A percentile compares a stretch with the other conserved stretches of the same genome.
These are phyloP conservation scores for Colletotrichum shisoi DNA, from an alignment of 2,329 filamentous ascomycete species.

Conservation along the genomic window DNA sequence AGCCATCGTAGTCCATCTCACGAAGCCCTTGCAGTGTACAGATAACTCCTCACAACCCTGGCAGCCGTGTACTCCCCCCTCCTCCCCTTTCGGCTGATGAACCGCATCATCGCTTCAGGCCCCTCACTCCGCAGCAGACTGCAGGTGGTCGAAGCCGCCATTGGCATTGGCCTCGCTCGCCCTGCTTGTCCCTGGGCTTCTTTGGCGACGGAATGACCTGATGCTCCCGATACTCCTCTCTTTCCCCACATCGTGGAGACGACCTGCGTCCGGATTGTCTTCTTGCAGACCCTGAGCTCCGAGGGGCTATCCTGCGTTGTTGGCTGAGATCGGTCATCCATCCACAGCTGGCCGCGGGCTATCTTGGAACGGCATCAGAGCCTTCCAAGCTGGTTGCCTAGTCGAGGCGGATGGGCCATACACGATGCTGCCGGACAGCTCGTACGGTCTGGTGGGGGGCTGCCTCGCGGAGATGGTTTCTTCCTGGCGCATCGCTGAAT, in stretches of 20 bases:
- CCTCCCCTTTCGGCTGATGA: constrained; percentile 10
- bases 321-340: constrained; percentile 24
- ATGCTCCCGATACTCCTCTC: constrained; percentile 32
- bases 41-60: constrained; percentile 8
- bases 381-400: constrained; percentile 21
- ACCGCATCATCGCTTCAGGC: constrained; percentile 12
- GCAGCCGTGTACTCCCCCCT: not conserved
- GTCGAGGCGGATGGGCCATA: constrained; percentile 9
- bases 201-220: constrained; percentile 18
- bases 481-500: constrained; percentile 35
- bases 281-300: constrained; percentile 35
- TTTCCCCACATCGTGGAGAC: constrained; percentile 36
- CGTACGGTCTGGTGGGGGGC: constrained; percentile 18
- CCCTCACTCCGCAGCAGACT: constrained; percentile 25
- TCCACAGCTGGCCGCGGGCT: constrained; percentile 11
- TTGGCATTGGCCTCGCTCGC: constrained; percentile 21
- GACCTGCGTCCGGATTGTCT: constrained; percentile 37
- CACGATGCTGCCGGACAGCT: constrained; percentile 16
- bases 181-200: constrained; percentile 5
- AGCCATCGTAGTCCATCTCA: constrained; percentile 8
- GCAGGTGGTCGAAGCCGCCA: constrained; percentile 33
- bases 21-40: constrained; percentile 11
- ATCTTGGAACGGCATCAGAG: constrained; percentile 11
- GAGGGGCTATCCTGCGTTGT: constrained; percentile 22
- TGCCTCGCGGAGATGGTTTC: constrained; percentile 27